Conservation (phyloP, 139 green algal genomes). For the Coelastrella sp. region DNA sequence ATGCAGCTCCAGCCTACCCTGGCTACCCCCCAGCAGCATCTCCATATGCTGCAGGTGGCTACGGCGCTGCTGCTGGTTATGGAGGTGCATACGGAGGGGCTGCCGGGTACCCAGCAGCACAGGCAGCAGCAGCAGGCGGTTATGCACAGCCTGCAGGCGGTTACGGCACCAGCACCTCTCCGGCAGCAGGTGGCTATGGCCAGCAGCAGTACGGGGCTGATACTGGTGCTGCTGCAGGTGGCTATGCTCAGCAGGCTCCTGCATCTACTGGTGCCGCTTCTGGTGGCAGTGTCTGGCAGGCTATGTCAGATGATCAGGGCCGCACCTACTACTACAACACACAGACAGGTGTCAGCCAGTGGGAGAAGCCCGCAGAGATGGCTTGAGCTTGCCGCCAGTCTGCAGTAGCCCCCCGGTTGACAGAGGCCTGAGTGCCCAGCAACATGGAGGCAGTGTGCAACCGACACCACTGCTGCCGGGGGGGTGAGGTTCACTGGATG, state of each 20-base stretch:
- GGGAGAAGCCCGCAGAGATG: slow-evolving; percentile 90
- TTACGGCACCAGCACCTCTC: slow-evolving; percentile 10
- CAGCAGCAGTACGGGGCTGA: slow-evolving; percentile 43
- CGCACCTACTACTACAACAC: slow-evolving; percentile 95
- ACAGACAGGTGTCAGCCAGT: slow-evolving; percentile 87
- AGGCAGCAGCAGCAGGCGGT: slow-evolving; percentile 22
- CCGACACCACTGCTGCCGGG: background rate
- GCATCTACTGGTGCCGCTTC: slow-evolving; percentile 34
- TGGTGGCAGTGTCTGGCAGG: slow-evolving; percentile 67
- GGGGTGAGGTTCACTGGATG: background rate
- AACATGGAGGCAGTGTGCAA: background rate
- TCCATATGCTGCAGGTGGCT: slow-evolving; percentile 40
- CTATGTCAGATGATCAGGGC: slow-evolving; percentile 80
- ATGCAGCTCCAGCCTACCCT: slow-evolving; percentile 5
- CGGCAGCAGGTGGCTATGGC: background rate
- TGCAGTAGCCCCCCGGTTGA: background rate
- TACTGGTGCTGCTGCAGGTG: slow-evolving; percentile 43
- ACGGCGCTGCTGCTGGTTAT: slow-evolving; percentile 43
- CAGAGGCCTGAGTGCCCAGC: background rate
- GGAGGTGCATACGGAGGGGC: slow-evolving; percentile 30
- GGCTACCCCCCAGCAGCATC: background rate
- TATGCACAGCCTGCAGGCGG: slow-evolving; percentile 15
- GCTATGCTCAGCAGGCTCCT: slow-evolving; percentile 34
- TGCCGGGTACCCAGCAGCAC: background rate
- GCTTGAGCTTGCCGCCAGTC: slow-evolving; percentile 45